Percentiles rank a stretch among this genome's conserved stretches.
phyloP scores from a whole-genome alignment of 164 flowering plant genomes.

The Warburgia ugandensis region DNA sequence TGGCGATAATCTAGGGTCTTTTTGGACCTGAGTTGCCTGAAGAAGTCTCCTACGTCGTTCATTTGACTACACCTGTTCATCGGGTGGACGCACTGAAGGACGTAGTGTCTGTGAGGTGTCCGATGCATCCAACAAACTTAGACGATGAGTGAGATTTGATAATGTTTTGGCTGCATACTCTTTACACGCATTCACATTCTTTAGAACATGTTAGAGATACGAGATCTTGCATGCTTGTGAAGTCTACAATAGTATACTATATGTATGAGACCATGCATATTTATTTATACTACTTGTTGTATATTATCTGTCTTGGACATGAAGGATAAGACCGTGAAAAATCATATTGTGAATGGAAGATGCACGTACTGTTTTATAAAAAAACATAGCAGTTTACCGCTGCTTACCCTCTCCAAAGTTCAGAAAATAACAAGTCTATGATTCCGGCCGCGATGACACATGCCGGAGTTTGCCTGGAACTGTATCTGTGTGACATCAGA shows the following conservation, averaged over 20 bases:
- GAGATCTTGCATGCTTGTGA: slow-evolving; percentile 1
- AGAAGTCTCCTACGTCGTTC: neutral
- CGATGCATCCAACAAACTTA: neutral
- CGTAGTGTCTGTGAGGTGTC: slow-evolving; percentile 3
- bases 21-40: slow-evolving; percentile 2
- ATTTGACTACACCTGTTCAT: slow-evolving; percentile 1
- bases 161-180: neutral
- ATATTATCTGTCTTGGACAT: neutral
- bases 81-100: neutral
- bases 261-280: neutral
- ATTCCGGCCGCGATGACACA: neutral
- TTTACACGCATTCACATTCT: slow-evolving; percentile 1
- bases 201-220: neutral
- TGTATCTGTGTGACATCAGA: slow-evolving; percentile 2
- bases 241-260: neutral
- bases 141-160: slow-evolving; percentile 5
- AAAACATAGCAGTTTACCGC: slow-evolving; percentile 2
- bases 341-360: slow-evolving; percentile 1
- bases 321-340: neutral
- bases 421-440: slow-evolving; percentile 3
- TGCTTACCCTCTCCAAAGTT: slow-evolving; percentile 10
- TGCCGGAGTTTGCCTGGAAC: neutral
- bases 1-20: slow-evolving; percentile 3
- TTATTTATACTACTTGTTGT: neutral
- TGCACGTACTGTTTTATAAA: neutral